Evolutionary conservation across 345 rosid species (phyloP).

Genomic region (Odontarrhena argentea): DNA sequence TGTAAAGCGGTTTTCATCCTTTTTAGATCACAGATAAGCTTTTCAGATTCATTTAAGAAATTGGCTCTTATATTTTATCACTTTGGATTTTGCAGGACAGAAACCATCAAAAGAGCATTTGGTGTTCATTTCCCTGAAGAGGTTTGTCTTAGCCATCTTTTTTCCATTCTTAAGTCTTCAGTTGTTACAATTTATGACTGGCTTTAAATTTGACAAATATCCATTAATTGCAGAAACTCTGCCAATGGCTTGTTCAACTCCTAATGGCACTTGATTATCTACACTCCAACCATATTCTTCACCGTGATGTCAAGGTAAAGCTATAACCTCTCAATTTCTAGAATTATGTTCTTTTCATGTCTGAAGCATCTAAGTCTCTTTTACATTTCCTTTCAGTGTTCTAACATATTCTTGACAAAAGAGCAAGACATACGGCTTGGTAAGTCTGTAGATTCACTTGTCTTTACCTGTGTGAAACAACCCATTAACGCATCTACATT

Average conservation of each 20-base stretch:
- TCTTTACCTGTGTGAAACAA: background rate
- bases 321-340: constrained; percentile 1
- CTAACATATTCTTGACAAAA: constrained; percentile 92
- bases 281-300: constrained; percentile 79
- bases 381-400: constrained; percentile 63
- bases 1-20: constrained; percentile 47
- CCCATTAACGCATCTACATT: constrained; percentile 13
- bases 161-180: background rate
- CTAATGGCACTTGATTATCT: constrained; percentile 78
- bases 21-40: background rate
- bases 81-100: constrained; percentile 62
- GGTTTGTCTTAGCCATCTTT: constrained; percentile 47
- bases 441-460: constrained; percentile 33
- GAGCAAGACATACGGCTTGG: constrained; percentile 90
- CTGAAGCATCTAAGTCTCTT: constrained; percentile 32
- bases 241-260: constrained; percentile 88
- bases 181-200: background rate
- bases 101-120: constrained; percentile 76
- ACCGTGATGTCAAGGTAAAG: constrained; percentile 83
- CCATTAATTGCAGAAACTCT: constrained; percentile 64
- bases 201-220: background rate
- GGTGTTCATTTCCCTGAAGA: constrained; percentile 79
- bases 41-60: constrained; percentile 8
- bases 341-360: background rate
- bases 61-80: constrained; percentile 15